A percentile compares a stretch with the other conserved stretches of the same genome.
These are phyloP conservation scores for Senna siamea DNA, from an alignment of 306 rosid genomes.

Conservation along the genomic window DNA sequence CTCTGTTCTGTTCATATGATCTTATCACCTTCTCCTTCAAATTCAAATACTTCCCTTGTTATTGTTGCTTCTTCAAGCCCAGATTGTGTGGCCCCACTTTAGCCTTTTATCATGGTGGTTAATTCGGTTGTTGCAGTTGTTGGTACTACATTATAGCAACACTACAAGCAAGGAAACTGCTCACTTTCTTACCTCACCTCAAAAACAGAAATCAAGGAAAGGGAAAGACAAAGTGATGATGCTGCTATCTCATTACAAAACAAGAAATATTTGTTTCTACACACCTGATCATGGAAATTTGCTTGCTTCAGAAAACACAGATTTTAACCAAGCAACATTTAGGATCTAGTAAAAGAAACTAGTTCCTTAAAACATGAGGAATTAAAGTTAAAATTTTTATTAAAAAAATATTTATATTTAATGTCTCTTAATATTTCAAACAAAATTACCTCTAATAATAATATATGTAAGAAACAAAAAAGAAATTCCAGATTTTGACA, in stretches of 20 bases:
- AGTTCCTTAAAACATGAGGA: no score
- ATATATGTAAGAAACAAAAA: no score
- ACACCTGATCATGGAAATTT: constrained; percentile 25
- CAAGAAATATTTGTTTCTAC: constrained; percentile 7
- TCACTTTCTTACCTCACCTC: constrained; percentile 31
- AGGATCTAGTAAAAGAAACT: no score
- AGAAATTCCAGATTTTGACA: no score
- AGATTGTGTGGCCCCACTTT: constrained; percentile 41
- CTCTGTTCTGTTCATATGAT: background rate
- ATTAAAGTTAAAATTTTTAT: no score
- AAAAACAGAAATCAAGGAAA: constrained; percentile 12
- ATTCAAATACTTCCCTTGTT: constrained; percentile 1
- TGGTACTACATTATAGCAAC: constrained; percentile 42
- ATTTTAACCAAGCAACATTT: no score
- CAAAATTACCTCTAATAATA: no score
- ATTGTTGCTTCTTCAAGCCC: constrained; percentile 8
- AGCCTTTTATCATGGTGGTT: constrained; percentile 37
- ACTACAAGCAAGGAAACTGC: constrained; percentile 38
- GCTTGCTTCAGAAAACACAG: constrained; percentile 50
- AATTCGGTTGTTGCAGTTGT: constrained; percentile 49
- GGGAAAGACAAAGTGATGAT: constrained; percentile 30
- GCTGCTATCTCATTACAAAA: constrained; percentile 19
- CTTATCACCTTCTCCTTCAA: background rate
- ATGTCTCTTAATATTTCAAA: no score
- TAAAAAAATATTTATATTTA: no score